Evolutionary conservation across 352 stramenopile genomes (phyloP).

Genomic region (Plasmopara muralis): DNA sequence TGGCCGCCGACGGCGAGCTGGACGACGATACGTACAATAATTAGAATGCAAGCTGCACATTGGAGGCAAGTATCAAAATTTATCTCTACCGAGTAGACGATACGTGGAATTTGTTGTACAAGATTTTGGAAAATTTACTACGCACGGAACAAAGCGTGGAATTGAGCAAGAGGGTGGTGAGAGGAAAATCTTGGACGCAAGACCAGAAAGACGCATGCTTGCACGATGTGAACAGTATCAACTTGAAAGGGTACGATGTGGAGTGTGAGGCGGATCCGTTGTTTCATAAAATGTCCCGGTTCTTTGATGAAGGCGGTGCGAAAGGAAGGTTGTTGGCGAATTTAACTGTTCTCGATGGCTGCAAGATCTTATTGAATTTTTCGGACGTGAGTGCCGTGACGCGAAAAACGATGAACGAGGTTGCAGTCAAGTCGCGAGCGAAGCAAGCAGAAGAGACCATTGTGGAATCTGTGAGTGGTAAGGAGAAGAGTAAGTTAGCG

Average conservation of each 20-base stretch:
- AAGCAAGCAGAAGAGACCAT: neutral
- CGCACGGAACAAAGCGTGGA: conserved; percentile 58
- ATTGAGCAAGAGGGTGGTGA: conserved; percentile 8
- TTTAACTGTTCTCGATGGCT: conserved; percentile 80
- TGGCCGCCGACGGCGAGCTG: conserved; percentile 14
- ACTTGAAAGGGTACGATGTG: conserved; percentile 77
- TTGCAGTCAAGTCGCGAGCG: conserved; percentile 13
- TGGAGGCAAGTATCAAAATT: conserved; percentile 98
- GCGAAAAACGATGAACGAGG: conserved; percentile 32
- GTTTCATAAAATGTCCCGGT: conserved; percentile 91
- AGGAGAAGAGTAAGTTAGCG: conserved; percentile 1
- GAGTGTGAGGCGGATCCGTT: conserved; percentile 87
- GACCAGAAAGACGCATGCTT: conserved; percentile 39
- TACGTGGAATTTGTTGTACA: conserved; percentile 95
- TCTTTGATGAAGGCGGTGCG: conserved; percentile 88
- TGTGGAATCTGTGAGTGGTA: too few relatives aligned
- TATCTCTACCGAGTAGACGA: conserved; percentile 98
- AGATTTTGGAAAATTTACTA: conserved; percentile 96
- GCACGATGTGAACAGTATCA: conserved; percentile 82
- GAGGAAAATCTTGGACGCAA: conserved; percentile 33
- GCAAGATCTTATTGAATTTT: conserved; percentile 79
- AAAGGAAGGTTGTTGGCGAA: conserved; percentile 92
- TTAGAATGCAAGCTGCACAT: conserved; percentile 95
- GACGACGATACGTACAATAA: conserved; percentile 89
- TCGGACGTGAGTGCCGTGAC: conserved; percentile 62